Base-by-base conservation (phyloP, 2,329 filamentous ascomycete genomes). In the Fonsecaea pedrosoi region DNA sequence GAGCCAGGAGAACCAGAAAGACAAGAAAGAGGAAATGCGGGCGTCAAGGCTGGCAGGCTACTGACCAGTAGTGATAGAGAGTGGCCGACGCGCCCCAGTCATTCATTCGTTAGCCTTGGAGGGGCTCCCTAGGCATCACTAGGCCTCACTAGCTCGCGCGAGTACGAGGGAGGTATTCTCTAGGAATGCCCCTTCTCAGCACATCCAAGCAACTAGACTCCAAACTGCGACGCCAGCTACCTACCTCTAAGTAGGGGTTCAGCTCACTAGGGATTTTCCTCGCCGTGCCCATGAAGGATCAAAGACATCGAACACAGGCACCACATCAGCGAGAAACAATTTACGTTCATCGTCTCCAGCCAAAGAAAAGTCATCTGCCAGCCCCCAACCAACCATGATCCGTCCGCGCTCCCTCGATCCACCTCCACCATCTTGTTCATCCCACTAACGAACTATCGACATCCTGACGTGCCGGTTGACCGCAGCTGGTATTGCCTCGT, bases 11-110 rank as follows among this genome's bases (percentile, higher is more conserved):
- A 32, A 32, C 30, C 30, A 32, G 30, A 32, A 32, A 32, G 30
- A 37, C 55, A 48, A 66, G 32, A 61, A 65, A 68, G 63, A 65
- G 62, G 55, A 59, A 66, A 35, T 38, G 62, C 66, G 68, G 68
- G 56, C n/a, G 63, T 64, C 55, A 54, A 56, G 57, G 56, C 37
- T 56, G 62, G 18, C 63, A 34, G 59, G 30, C 54, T 35, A 38
- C 30, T 38, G 45, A 54, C 56, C 64, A 57, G 58, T 57, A 54
- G 59, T 45, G 45, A 35, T 34, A 34, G 2, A 48, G 57, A 30
- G 57, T n/a, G 12, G 32, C 9, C 45, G 21, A 50, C 30, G 45
- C 18, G 45, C 18, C 45, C 45, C 45, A 18, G 45, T 25, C 45
- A 25, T 4, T 50, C 45, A 50, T 50, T 50, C 45, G 45, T 50